Evolutionary conservation across 2,329 filamentous ascomycete species (phyloP).

Genomic region (Alternaria conjuncta): DNA sequence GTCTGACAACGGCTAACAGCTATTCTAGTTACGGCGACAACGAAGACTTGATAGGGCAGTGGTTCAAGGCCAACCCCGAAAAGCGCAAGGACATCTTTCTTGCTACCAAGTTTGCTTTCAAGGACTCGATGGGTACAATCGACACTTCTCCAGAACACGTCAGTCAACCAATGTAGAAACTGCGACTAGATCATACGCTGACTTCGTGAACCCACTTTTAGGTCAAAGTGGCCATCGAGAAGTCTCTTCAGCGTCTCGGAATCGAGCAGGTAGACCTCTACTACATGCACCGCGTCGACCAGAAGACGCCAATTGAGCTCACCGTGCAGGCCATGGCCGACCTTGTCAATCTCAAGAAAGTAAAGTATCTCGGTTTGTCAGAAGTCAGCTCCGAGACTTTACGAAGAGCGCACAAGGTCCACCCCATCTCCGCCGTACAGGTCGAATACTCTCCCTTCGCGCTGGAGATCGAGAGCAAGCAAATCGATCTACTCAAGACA

Average conservation of each 20-base stretch:
- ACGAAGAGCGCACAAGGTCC: slow-evolving; percentile 56
- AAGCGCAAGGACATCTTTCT: slow-evolving; percentile 57
- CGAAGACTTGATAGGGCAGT: slow-evolving; percentile 44
- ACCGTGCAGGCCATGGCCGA: slow-evolving; percentile 61
- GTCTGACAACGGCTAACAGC: background rate
- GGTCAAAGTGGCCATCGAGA: slow-evolving; percentile 46
- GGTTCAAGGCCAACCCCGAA: slow-evolving; percentile 47
- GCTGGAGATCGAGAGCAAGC: slow-evolving; percentile 54
- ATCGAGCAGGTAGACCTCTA: slow-evolving; percentile 55
- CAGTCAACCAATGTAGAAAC: background rate
- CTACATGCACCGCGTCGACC: slow-evolving; percentile 52
- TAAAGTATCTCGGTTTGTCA: slow-evolving; percentile 56
- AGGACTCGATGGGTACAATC: slow-evolving; percentile 50
- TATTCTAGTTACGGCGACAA: slow-evolving; percentile 36
- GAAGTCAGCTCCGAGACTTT: slow-evolving; percentile 55
- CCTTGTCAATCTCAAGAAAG: slow-evolving; percentile 63
- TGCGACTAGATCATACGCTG: background rate
- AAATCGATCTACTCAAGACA: slow-evolving; percentile 46
- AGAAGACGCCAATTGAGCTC: slow-evolving; percentile 54
- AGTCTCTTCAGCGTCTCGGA: slow-evolving; percentile 50
- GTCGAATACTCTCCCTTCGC: slow-evolving; percentile 60
- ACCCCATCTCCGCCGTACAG: slow-evolving; percentile 58
- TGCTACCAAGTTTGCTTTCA: slow-evolving; percentile 46
- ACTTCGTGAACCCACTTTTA: background rate
- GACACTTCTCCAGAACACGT: slow-evolving; percentile 52